Evolutionary conservation across 2,329 filamentous ascomycete genomes (phyloP), one percentile per base, ranked within the genome.

Genomic region (Fusarium acutatum): DNA sequence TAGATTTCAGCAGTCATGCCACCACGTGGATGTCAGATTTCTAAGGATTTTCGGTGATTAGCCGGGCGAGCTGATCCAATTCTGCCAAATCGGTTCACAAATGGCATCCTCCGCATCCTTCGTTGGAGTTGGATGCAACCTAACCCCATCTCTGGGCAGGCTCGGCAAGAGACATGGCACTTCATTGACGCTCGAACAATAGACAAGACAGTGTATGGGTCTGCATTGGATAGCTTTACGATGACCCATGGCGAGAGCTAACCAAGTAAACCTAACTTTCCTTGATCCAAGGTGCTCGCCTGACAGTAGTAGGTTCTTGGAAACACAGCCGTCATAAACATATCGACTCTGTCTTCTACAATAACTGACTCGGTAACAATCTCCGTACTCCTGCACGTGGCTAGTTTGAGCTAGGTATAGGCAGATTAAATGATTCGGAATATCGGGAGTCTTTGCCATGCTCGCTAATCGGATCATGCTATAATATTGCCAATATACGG

Each of bases 61-160:
- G 20, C 41, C 56, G 56, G 41, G 28, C 9, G 32, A 30, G 20
- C 8, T 24, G 56, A 37, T 37, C 15, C 32, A 37, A 50, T 30
- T 28, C 15, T 35, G 26, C 30, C 12, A 30, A 28, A 30, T 30
- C 20, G 20, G 56, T n/a, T 22, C 24, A 6, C 15, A 11, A 20
- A 24, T 50, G 15, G 24, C 6, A 35, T n/a, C 56, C 24, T 50
- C 32, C 41, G 41, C 15, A 50, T 37, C 24, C 32, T 50, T 30
- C 32, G 56, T n/a, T 37, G 12, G 56, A 49, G 56, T 28, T n/a
- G 15, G 13, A 50, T 59, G 41, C 15, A 20, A 59, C 41, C 32
- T 9, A 37, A 18, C 24, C 13, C 32, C 20, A 22, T 26, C 12
- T n/a, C 5, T 15, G 2, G 13, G 12, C 6, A n/a, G 20, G 20